Base-by-base conservation (phyloP, 257 asterid genomes). In the Primulina eburnea region DNA sequence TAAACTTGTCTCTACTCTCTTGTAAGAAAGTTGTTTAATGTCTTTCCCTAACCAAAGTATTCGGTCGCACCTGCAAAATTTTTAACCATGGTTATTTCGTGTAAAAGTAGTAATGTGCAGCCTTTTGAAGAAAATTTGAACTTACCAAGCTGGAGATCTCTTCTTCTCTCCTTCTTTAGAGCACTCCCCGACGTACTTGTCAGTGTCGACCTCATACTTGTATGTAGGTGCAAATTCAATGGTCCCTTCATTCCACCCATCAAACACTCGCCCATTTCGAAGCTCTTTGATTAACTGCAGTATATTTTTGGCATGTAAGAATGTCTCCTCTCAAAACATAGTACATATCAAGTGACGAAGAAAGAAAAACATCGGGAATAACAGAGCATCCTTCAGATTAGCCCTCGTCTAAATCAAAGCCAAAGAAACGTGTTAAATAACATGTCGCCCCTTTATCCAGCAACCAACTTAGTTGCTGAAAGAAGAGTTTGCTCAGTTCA, bases 131-230 rank as follows among this genome's bases (percentile, higher is more conserved):
- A 72, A 20, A 28, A 30, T 69, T 35, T 12, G 1, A 12, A 55
- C 86, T 87, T 81, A 90, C 98, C 98, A 90, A 29, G 98, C 98
- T 37, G 98, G 97, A 43, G 96, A 85, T 81, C 98, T 81, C 84
- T 81, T 92, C 83, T 92, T 92, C 72, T 88, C 97, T 71, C 96
- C 98, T 87, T 91, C 97, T 78, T 71, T 88, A 0, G 77, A 82
- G 65, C 75, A 77, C 63, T 87, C 88, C 1, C 96, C 96, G 0
- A 86, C 82, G 40, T 90, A 92, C 71, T 82, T 77, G 59, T 92
- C 96, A 6, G 95, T 80, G 74, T 88, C 75, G 78, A 88, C 72
- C 73, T 87, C 92, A 50, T 92, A 92, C 76, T 92, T 92, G 82
- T 92, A 92, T 2, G 98, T 92, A 20, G 98, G 98, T 2, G 98